Base-by-base conservation (phyloP, 768 basidiomycete species). In the Strobilomyces dryophilus region DNA sequence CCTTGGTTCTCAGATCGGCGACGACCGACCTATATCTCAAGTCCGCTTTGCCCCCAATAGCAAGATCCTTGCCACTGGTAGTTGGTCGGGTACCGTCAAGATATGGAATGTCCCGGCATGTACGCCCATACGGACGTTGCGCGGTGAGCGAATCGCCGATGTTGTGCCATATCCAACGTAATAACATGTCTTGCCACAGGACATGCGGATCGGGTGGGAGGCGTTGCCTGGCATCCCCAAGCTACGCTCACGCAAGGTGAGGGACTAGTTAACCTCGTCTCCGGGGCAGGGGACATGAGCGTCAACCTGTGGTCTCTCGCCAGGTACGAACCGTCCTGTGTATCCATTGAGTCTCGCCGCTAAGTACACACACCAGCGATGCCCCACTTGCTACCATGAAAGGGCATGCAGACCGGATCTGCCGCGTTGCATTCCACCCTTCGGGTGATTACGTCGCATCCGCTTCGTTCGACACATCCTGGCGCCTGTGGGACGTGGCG, bases 1-100 rank as follows among this genome's bases (percentile, higher is more conserved):
- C 63, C 82, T 98, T 42, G 97, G 97, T 21, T 98, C 97, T 0
- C 95, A 98, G 78, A 94, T 98, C 60, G 97, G 94, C 50, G 97
- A 98, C 68, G 94, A 97, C 60, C 81, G 97, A 40, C 94, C 97
- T 1, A 83, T 98, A 58, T 88, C 93, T 2, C 86, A 89, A 73
- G 91, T 98, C 27, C 87, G 97, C 36, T 98, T 98, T 69, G 83
- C 95, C 4, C 97, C 97, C 8, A 89, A 98, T 67, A 89, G 87
- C 66, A 72, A 89, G 63, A 78, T 89, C 53, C 80, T 98, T 45
- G 89, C 93, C 5, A 95, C 95, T 2, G 94, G 89, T 11, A 94
- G 92, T 60, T 99, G 97, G 97, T 91, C 95, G 27, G 97, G 97
- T 18, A 84, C 85, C 41, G 85, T 94, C 20, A 98, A 94, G 72